Evolutionary conservation across 1,284 basidiomycete genomes (phyloP).

Genomic region (Serendipita sp.): DNA sequence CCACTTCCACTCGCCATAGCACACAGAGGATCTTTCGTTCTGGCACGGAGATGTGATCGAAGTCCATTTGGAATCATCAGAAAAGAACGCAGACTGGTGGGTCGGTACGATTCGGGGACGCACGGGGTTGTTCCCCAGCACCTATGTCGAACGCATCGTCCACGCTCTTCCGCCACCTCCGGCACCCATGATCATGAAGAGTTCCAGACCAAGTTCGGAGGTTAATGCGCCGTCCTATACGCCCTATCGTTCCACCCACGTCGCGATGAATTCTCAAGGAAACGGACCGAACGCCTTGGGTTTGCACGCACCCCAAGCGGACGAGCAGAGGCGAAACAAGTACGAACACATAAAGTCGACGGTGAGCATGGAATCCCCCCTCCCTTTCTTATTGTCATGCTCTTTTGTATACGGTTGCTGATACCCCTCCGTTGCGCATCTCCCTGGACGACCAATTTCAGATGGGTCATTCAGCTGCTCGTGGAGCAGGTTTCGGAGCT

Average conservation of each 20-base stretch:
- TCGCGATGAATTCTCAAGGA: not conserved
- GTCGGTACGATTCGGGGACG: not conserved
- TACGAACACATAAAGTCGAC: not conserved
- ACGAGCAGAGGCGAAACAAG: not conserved
- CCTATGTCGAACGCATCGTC: constrained; percentile 4
- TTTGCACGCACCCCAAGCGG: not conserved
- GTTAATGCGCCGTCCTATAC: not conserved
- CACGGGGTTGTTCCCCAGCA: not conserved
- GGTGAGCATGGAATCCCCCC: not conserved
- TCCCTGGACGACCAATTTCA: not conserved
- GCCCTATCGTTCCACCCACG: constrained; percentile 4
- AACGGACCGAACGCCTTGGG: not conserved
- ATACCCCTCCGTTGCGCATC: not conserved
- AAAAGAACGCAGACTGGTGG: constrained; percentile 2
- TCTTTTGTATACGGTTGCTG: not conserved
- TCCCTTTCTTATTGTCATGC: not conserved
- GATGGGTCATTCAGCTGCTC: not conserved
- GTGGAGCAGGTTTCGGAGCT: constrained; percentile 1
- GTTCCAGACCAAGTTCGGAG: not conserved
- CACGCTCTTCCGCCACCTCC: not conserved
- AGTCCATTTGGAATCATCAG: not conserved
- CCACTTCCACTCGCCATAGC: not conserved
- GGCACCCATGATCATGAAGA: not conserved
- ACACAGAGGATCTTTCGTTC: not conserved
- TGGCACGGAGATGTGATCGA: not conserved